Evolutionary conservation across 352 stramenopile genomes (phyloP).

Genomic region (Globisporangium nagaii): DNA sequence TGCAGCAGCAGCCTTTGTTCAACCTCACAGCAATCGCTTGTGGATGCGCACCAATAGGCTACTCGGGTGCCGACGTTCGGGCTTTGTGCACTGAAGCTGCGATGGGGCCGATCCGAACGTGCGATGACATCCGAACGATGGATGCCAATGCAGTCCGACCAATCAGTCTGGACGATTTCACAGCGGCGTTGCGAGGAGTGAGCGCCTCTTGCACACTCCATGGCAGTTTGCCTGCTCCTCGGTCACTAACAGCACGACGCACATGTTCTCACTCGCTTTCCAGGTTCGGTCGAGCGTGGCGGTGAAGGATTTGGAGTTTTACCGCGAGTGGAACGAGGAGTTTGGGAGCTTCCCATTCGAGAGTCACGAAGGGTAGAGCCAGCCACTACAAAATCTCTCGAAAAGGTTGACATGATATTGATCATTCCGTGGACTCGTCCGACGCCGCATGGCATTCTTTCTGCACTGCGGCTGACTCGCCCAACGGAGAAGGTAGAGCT

Average conservation of each 20-base stretch:
- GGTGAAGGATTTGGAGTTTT: constrained; percentile 90
- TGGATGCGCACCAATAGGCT: constrained; percentile 76
- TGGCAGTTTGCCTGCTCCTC: no score
- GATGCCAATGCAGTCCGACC: constrained; percentile 88
- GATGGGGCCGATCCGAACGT: constrained; percentile 94
- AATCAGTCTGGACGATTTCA: constrained; percentile 95
- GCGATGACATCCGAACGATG: constrained; percentile 84
- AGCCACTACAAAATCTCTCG: neutral
- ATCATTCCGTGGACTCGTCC: constrained; percentile 7
- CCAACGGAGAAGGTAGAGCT: neutral
- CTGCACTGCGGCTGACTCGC: constrained; percentile 2
- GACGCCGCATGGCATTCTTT: constrained; percentile 6
- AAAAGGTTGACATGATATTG: constrained; percentile 10
- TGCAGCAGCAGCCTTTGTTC: no score
- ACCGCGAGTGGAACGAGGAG: constrained; percentile 91
- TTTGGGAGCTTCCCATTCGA: constrained; percentile 89
- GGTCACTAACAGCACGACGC: neutral
- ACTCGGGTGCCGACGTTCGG: constrained; percentile 97
- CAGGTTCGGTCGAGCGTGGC: constrained; percentile 95
- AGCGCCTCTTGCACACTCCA: constrained; percentile 1
- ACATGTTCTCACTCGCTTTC: neutral
- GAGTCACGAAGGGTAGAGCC: constrained; percentile 41
- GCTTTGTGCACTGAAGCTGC: constrained; percentile 96
- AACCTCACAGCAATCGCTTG: no score
- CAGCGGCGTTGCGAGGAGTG: constrained; percentile 85